Evolutionary conservation across 1,139 yeast species (phyloP), one percentile per base, ranked within the genome.

Genomic region (Yamadazyma aaseri): DNA sequence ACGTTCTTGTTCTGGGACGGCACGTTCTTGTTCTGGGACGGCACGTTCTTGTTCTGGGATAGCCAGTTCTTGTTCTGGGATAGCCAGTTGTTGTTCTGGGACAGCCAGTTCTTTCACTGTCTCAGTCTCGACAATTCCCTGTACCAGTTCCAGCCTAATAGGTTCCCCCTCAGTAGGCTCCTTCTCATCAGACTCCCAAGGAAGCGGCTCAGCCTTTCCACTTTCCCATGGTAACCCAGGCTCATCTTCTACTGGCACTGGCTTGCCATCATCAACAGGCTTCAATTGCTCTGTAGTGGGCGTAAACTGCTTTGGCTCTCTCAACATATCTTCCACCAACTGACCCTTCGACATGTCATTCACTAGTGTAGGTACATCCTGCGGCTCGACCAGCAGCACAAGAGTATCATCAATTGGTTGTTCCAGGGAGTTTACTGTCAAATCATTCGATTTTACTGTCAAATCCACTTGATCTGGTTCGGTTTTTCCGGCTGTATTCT

Each of bases 201-300:
- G 26, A 7, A 24, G 14, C 10, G 5, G 26, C 8, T 22, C 11
- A 6, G 8, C 13, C n/a, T 22, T 6, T 6, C 6, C 25, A n/a
- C 11, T 22, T 6, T 14, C 17, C 29, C 29, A n/a, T 17, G 20
- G 25, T 6, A 22, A 22, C n/a, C 13, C 13, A 22, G 25, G n/a
- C n/a, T n/a, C n/a, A n/a, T n/a, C n/a, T n/a, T n/a, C n/a, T n/a
- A n/a, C n/a, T 6, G 27, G 17, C 16, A 12, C 27, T 9, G 15
- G 16, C 15, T 25, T 17, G 6, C 10, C 17, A 9, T 25, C 12
- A 18, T 18, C 9, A 7, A 18, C 24, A 16, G 36, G 33, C 10
- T 15, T 16, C 26, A 39, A 34, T 20, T 36, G 34, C 10, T 36
- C 42, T 8, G 27, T 31, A 22, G 24, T 28, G 5, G 42, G 40